phyloP scores from a whole-genome alignment of 2,329 filamentous ascomycete species.

The Fusarium irregulare region DNA sequence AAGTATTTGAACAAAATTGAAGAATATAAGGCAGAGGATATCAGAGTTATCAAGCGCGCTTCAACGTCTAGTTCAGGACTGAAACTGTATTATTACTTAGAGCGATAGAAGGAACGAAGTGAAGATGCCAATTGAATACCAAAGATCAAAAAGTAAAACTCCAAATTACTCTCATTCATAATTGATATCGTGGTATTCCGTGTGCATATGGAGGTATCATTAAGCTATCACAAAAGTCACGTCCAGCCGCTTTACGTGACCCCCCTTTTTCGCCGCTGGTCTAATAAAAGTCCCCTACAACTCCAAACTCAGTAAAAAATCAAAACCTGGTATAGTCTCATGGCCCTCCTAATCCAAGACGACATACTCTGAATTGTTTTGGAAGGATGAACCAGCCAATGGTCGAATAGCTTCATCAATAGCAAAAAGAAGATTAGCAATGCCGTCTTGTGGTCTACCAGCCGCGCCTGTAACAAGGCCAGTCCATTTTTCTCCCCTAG shows the following conservation, averaged over 20 bases:
- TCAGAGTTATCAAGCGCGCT: background rate
- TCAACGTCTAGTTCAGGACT: background rate
- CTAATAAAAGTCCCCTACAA: constrained; percentile 19
- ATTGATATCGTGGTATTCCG: constrained; percentile 30
- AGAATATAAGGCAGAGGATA: background rate
- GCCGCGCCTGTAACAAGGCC: constrained; percentile 62
- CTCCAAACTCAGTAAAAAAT: constrained; percentile 29
- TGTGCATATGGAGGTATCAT: constrained; percentile 50
- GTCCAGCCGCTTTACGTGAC: constrained; percentile 37
- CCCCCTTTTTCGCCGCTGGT: constrained; percentile 39
- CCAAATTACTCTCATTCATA: background rate
- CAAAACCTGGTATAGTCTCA: constrained; percentile 11
- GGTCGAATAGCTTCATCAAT: constrained; percentile 61
- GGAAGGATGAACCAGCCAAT: constrained; percentile 26
- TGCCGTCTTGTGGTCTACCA: constrained; percentile 52
- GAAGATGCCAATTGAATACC: background rate
- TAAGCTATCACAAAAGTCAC: constrained; percentile 43
- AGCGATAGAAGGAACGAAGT: constrained; percentile 8
- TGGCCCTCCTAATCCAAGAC: constrained; percentile 37
- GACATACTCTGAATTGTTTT: constrained; percentile 30
- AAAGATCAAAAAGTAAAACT: background rate
- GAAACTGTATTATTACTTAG: constrained; percentile 29
- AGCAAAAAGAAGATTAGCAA: constrained; percentile 60
- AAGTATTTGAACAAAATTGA: background rate
- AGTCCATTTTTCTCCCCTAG: constrained; percentile 58